A percentile compares a stretch with the other conserved stretches of the same genome.
phyloP scores from a whole-genome alignment of 2,329 filamentous ascomycete genomes.

The Verticillium alfalfae region DNA sequence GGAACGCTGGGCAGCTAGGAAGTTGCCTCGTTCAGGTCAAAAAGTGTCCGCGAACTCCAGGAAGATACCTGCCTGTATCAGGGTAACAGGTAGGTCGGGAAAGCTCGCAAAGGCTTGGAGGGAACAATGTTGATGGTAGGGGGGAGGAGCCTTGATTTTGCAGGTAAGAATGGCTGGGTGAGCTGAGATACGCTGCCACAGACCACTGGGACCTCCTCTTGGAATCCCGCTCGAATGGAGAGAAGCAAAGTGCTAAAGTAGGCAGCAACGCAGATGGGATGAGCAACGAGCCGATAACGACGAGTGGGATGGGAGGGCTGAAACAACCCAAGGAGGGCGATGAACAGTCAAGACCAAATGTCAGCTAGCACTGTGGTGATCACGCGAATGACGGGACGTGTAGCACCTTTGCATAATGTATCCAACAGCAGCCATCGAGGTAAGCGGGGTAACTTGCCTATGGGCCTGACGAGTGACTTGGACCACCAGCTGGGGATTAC shows the following conservation, averaged over 20 bases:
- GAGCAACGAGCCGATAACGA: background rate
- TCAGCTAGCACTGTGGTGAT: background rate
- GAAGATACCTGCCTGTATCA: no score
- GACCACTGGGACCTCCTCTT: no score
- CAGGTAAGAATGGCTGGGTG: no score
- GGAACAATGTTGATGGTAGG: no score
- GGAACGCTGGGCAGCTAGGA: no score
- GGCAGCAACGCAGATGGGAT: background rate
- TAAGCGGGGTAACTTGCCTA: background rate
- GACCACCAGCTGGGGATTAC: background rate
- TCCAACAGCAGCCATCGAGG: background rate
- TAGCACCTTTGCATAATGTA: background rate
- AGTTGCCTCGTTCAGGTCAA: background rate
- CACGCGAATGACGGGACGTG: background rate
- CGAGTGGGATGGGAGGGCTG: background rate
- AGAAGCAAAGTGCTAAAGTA: background rate
- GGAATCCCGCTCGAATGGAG: no score
- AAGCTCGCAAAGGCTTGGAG: background rate
- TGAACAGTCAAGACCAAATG: background rate
- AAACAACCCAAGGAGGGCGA: background rate
- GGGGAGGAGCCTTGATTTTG: no score
- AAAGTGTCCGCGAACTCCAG: no score
- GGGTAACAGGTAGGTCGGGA: background rate
- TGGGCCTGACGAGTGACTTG: background rate
- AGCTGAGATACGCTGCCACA: no score